Conservation (phyloP, 805 yeast species). For the Kuraishia capsulata region DNA sequence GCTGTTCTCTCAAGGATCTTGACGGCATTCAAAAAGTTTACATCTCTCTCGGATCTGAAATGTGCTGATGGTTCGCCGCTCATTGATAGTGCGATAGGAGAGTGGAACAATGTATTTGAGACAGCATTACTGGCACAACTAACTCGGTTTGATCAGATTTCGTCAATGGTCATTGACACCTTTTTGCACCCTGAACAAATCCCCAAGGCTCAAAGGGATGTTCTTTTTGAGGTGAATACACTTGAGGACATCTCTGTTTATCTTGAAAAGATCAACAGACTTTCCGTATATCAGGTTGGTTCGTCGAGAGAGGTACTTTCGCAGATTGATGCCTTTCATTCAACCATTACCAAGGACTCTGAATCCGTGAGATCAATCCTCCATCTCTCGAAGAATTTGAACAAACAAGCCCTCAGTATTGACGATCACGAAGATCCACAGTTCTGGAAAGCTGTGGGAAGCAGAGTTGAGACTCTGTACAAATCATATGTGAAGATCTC, state of each 20-base stretch:
- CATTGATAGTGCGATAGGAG: slow-evolving; percentile 8
- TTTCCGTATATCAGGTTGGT: slow-evolving; percentile 4
- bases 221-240: slow-evolving; percentile 6
- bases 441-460: slow-evolving; percentile 14
- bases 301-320: slow-evolving; percentile 5
- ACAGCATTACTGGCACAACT: slow-evolving; percentile 7
- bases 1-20: slow-evolving; percentile 11
- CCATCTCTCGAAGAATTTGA: slow-evolving; percentile 10
- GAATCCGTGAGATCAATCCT: slow-evolving; percentile 12
- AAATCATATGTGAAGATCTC: background rate
- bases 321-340: slow-evolving; percentile 12
- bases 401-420: slow-evolving; percentile 22
- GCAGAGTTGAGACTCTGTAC: slow-evolving; percentile 1
- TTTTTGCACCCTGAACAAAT: slow-evolving; percentile 7
- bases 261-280: slow-evolving; percentile 4
- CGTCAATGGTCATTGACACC: slow-evolving; percentile 9
- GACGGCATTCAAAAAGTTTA: slow-evolving; percentile 18
- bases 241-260: slow-evolving; percentile 12
- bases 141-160: slow-evolving; percentile 10
- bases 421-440: slow-evolving; percentile 24
- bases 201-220: background rate
- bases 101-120: slow-evolving; percentile 13
- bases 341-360: slow-evolving; percentile 6
- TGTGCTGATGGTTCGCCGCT: slow-evolving; percentile 4
- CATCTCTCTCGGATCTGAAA: slow-evolving; percentile 16